Base-by-base conservation (phyloP, 2,329 filamentous ascomycete species). In the Fusarium humuli region DNA sequence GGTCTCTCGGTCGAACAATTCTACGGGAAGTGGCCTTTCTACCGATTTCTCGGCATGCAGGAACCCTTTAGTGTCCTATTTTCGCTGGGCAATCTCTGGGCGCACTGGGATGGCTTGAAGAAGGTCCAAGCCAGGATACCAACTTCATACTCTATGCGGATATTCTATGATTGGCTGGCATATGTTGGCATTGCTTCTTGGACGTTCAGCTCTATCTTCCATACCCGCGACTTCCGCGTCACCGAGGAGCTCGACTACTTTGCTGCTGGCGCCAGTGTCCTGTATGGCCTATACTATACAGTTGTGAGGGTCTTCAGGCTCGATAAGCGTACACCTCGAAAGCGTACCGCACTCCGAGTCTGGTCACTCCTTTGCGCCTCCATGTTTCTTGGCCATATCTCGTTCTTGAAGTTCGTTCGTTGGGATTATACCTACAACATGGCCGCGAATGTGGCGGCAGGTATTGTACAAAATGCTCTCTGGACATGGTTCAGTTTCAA, bases 351-450 rank as follows among this genome's bases (percentile, higher is more conserved):
- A 50, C 84, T 96, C 57, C 85, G 92, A 48, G 77, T 88, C 23
- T 98, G 94, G 95, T 94, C 93, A 1, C 76, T 85, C 14, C 71
- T 93, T 10, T 99, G 96, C 78, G 78, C 88, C 27, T 69, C 81
- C 16, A 81, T 97, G 55, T 99, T 97, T 79, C 77, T 85, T 27
- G 83, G 87, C 57, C 96, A 99, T 78, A 89, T 98, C 49, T 87
- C 84, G 47, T 99, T 97, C 79, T 85, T 99, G 57, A 93, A 91
- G 77, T 88, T 94, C 73, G 93, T 94, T 84, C 84, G 86, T 20
- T 99, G 96, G 92, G 92, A 98, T 80, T 99, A 99, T 79, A 92
- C 91, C 7, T 99, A 99, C 83, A 99, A 99, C 79, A 98, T 99
- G 94, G 90, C 92, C 3, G 96, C 94, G 54, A 99, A 98, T 76